These are phyloP conservation scores for Nemania sp. DNA, from an alignment of 2,329 filamentous ascomycete species.

Conservation along the genomic window DNA sequence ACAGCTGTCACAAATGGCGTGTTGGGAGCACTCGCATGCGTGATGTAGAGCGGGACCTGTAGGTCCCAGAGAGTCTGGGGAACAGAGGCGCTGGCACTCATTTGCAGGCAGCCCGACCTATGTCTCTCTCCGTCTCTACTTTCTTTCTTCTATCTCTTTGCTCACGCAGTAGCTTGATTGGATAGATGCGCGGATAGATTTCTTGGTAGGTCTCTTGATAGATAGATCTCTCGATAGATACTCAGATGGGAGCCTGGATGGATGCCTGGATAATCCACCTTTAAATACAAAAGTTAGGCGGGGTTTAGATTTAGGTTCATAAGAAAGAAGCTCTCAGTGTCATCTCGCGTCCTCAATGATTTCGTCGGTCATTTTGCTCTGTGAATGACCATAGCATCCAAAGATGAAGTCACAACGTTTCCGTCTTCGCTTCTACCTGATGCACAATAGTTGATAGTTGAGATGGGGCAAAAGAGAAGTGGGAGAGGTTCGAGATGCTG, in stretches of 20 bases:
- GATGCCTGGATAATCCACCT: slow-evolving; percentile 6
- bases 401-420: background rate
- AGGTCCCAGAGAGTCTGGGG: slow-evolving; percentile 66
- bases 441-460: background rate
- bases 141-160: background rate
- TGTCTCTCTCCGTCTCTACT: background rate
- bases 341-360: slow-evolving; percentile 27
- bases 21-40: slow-evolving; percentile 60
- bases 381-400: slow-evolving; percentile 8
- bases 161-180: background rate
- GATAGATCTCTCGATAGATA: slow-evolving; percentile 4
- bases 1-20: slow-evolving; percentile 65
- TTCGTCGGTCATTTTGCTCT: slow-evolving; percentile 34
- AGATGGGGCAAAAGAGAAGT: background rate
- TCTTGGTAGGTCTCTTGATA: background rate
- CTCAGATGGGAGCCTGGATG: background rate
- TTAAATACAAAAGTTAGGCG: slow-evolving; percentile 4
- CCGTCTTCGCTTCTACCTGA: background rate
- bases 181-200: background rate
- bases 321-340: slow-evolving; percentile 15
- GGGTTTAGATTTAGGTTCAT: too few relatives aligned
- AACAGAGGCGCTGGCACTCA: slow-evolving; percentile 44
- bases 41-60: slow-evolving; percentile 67
- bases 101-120: slow-evolving; percentile 14
- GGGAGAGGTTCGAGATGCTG: slow-evolving; percentile 10